phyloP scores from a whole-genome alignment of 176 grass and related monocot genomes.

The Ensete glaucum region DNA sequence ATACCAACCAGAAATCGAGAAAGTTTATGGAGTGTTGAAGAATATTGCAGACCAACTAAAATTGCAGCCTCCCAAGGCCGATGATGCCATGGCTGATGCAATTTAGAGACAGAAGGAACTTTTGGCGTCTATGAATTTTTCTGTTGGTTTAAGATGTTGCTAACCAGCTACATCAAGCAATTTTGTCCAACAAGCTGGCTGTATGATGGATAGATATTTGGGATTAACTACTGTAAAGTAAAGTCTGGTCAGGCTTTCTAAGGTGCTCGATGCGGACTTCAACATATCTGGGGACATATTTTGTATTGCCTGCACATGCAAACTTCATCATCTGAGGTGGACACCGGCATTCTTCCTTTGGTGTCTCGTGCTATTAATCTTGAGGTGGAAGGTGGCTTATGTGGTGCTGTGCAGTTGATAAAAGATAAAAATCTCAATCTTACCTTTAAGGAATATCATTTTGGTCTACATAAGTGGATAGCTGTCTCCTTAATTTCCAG shows the following conservation, averaged over 20 bases:
- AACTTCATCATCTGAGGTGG: not conserved
- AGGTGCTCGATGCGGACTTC: not conserved
- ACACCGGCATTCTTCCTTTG: no score
- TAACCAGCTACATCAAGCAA: not conserved
- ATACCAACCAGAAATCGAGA: constrained; percentile 14
- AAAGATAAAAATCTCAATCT: not conserved
- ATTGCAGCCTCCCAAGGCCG: constrained; percentile 21
- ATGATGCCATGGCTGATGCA: not conserved
- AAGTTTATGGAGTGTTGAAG: constrained; percentile 20
- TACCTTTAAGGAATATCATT: not conserved
- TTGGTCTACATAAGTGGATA: not conserved
- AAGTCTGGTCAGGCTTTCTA: not conserved
- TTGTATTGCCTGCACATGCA: not conserved
- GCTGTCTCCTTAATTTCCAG: not conserved
- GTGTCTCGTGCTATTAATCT: no score
- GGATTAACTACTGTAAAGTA: not conserved
- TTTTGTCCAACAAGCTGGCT: not conserved
- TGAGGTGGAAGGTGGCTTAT: not conserved
- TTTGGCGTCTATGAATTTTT: not conserved
- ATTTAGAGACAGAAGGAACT: not conserved
- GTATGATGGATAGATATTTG: not conserved
- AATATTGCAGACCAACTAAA: constrained; percentile 20
- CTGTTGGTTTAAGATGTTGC: not conserved
- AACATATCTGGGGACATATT: not conserved
- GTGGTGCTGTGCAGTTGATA: not conserved